Conservation (phyloP, 345 rosid genomes). For the Crucihimalaya himalaica region DNA sequence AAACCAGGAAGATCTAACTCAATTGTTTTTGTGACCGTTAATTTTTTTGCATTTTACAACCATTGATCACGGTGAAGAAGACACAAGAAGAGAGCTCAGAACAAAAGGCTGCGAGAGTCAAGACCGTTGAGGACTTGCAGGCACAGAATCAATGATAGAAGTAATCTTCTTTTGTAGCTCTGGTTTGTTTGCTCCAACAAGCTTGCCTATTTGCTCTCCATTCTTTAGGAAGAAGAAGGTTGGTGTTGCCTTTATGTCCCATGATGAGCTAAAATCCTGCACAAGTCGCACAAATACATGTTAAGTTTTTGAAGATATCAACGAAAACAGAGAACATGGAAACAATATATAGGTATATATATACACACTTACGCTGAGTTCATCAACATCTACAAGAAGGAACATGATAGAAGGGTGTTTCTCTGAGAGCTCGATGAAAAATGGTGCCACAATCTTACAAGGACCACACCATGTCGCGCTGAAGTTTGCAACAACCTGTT, state of each 20-base stretch:
- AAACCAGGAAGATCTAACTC: conserved; percentile 30
- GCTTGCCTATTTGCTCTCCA: conserved; percentile 76
- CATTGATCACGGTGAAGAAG: conserved; percentile 21
- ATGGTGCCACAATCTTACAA: conserved; percentile 70
- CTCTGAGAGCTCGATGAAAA: conserved; percentile 66
- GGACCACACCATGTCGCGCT: conserved; percentile 95
- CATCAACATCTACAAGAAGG: conserved; percentile 79
- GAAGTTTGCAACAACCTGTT: conserved; percentile 82
- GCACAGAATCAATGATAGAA: conserved; percentile 49
- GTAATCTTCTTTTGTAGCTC: conserved; percentile 74
- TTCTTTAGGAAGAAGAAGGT: conserved; percentile 89
- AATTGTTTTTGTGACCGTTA: conserved; percentile 3
- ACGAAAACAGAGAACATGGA: neutral
- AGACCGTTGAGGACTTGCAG: conserved; percentile 26
- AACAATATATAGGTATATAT: neutral
- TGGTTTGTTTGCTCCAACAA: conserved; percentile 85
- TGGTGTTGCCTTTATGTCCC: conserved; percentile 91
- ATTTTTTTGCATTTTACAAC: conserved; percentile 9
- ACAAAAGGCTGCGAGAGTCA: conserved; percentile 14
- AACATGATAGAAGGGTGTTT: conserved; percentile 69
- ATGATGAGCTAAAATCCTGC: conserved; percentile 84
- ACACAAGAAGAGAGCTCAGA: conserved; percentile 4
- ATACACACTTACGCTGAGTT: conserved; percentile 60
- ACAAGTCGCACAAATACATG: neutral
- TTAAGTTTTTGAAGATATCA: neutral